These are phyloP conservation scores for Dryadomyces quercivorus DNA, from an alignment of 2,329 filamentous ascomycete species.

Conservation along the genomic window DNA sequence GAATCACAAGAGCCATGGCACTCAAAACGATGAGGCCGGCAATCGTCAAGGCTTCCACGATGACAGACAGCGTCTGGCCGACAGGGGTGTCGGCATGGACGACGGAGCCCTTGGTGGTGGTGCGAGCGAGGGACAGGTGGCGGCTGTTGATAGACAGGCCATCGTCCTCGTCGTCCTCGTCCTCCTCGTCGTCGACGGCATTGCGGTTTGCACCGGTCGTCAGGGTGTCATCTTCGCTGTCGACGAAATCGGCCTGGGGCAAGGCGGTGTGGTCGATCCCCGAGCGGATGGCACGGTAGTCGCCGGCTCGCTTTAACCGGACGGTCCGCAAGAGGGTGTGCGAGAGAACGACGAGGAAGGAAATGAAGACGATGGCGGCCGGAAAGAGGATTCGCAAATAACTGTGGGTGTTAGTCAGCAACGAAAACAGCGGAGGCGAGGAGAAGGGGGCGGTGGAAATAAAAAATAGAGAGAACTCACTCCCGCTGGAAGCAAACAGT, in stretches of 20 bases:
- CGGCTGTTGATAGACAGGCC: slow-evolving; percentile 44
- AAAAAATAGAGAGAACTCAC: slow-evolving; percentile 33
- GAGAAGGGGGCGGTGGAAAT: neutral
- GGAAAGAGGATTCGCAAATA: slow-evolving; percentile 75
- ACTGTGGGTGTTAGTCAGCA: slow-evolving; percentile 28
- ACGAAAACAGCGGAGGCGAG: too few species aligned
- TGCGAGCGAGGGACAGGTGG: slow-evolving; percentile 45
- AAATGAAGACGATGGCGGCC: slow-evolving; percentile 55
- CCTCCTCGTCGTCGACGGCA: slow-evolving; percentile 40
- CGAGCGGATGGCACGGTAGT: slow-evolving; percentile 6
- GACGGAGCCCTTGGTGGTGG: slow-evolving; percentile 48
- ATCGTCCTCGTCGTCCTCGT: slow-evolving; percentile 42
- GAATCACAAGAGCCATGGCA: slow-evolving; percentile 47
- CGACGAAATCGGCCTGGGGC: slow-evolving; percentile 29
- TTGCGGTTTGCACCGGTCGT: slow-evolving; percentile 27
- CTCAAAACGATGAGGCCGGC: slow-evolving; percentile 60
- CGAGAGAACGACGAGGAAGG: slow-evolving; percentile 52
- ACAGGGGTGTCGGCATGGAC: slow-evolving; percentile 66
- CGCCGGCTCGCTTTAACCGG: slow-evolving; percentile 30
- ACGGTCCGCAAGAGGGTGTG: slow-evolving; percentile 43
- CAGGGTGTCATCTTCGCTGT: slow-evolving; percentile 38
- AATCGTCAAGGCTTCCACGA: slow-evolving; percentile 66
- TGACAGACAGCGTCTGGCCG: slow-evolving; percentile 56
- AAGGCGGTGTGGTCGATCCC: slow-evolving; percentile 33
- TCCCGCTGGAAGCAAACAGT: slow-evolving; percentile 52